Evolutionary conservation across 2,329 filamentous ascomycete genomes (phyloP).

Genomic region (Clathrospora elynae): DNA sequence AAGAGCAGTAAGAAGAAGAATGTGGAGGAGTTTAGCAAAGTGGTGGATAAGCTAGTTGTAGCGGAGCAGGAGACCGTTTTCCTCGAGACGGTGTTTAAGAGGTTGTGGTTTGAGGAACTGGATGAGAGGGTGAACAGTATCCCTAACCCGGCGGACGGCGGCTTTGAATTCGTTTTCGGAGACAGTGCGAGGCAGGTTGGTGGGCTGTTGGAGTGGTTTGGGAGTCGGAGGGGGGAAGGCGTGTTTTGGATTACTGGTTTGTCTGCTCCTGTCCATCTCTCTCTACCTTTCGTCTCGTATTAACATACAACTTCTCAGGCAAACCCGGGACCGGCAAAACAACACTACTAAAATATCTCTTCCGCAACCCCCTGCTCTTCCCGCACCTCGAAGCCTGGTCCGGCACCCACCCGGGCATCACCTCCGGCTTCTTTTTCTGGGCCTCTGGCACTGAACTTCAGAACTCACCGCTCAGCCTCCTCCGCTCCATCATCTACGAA

Average conservation of each 20-base stretch:
- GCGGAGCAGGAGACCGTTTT: conserved; percentile 33
- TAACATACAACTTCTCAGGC: conserved; percentile 13
- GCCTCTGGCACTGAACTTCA: conserved; percentile 39
- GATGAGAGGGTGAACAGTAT: conserved; percentile 35
- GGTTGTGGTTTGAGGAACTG: conserved; percentile 30
- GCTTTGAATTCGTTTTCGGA: conserved; percentile 34
- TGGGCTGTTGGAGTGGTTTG: conserved; percentile 37
- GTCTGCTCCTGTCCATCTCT: not conserved
- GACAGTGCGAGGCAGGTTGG: conserved; percentile 16
- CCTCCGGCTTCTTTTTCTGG: conserved; percentile 56
- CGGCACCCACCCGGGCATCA: conserved; percentile 34
- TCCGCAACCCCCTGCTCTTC: conserved; percentile 33
- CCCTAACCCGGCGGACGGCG: conserved; percentile 23
- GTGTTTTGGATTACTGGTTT: conserved; percentile 41
- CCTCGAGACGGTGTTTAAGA: conserved; percentile 28
- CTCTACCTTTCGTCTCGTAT: not conserved
- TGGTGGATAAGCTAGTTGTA: conserved; percentile 27
- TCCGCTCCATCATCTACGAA: conserved; percentile 39
- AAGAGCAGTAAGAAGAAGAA: conserved; percentile 36
- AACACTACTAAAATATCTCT: conserved; percentile 51
- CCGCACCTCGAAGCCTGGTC: conserved; percentile 38
- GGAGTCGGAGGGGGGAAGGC: conserved; percentile 30
- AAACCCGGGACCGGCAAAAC: conserved; percentile 57
- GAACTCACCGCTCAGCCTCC: conserved; percentile 30
- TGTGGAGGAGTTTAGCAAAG: conserved; percentile 35